These are phyloP conservation scores for Fraxinus ornus DNA, from an alignment of 305 asterid genomes.

Conservation along the genomic window DNA sequence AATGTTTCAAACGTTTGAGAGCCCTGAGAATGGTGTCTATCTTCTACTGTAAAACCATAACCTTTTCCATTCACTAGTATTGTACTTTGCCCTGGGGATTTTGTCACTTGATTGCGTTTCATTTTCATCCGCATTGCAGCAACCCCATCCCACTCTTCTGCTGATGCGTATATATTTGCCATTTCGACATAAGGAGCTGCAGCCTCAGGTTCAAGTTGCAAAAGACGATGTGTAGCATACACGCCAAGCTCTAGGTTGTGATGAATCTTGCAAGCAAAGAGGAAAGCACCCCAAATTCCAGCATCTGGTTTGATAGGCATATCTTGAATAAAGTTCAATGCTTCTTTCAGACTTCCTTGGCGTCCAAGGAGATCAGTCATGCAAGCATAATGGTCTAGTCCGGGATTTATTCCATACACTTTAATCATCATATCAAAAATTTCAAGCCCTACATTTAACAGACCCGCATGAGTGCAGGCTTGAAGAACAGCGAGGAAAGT, in stretches of 20 bases:
- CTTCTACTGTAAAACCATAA: conserved; percentile 50
- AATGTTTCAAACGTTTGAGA: conserved; percentile 33
- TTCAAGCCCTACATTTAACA: conserved; percentile 47
- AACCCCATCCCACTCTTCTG: conserved; percentile 51
- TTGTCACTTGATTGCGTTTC: conserved; percentile 48
- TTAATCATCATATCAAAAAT: conserved; percentile 42
- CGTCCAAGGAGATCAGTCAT: conserved; percentile 63
- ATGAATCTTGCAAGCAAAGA: conserved; percentile 61
- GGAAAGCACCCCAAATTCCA: conserved; percentile 65
- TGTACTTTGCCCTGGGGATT: conserved; percentile 56
- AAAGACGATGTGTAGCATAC: conserved; percentile 42
- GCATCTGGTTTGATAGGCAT: conserved; percentile 64
- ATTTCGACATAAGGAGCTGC: conserved; percentile 73
- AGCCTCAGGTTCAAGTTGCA: conserved; percentile 45
- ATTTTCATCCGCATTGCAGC: conserved; percentile 47
- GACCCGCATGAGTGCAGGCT: conserved; percentile 71
- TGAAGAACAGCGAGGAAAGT: conserved; percentile 70
- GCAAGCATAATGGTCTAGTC: conserved; percentile 61
- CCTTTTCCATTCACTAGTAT: conserved; percentile 48
- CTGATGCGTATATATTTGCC: conserved; percentile 65
- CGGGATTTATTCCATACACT: conserved; percentile 33
- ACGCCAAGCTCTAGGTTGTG: conserved; percentile 44
- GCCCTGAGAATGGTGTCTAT: conserved; percentile 45
- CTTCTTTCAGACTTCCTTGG: conserved; percentile 57
- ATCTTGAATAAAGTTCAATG: conserved; percentile 37